These are phyloP conservation scores for Aspergillus tubingensis DNA, from an alignment of 2,329 filamentous ascomycete genomes.

Conservation along the genomic window DNA sequence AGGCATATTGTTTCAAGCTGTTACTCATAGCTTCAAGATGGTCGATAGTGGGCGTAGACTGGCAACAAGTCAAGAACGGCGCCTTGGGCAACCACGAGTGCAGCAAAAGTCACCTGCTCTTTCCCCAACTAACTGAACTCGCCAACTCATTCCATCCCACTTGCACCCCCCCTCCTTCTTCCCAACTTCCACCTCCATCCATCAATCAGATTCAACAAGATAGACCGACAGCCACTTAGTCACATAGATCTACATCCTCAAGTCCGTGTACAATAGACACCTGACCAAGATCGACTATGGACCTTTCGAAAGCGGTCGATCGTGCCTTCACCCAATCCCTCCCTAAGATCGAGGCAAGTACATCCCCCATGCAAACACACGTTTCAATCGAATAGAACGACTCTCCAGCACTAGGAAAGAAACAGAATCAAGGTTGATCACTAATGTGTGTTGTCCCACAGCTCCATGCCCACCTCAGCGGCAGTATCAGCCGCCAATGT, in stretches of 20 bases:
- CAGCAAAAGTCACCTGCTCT: constrained; percentile 1
- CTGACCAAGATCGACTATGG: constrained; percentile 22
- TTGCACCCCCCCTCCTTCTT: not conserved
- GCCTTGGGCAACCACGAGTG: not conserved
- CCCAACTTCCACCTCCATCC: not conserved
- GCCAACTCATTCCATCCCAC: not conserved
- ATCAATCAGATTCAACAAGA: not conserved
- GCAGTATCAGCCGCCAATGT: constrained; percentile 71
- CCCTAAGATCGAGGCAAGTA: constrained; percentile 41
- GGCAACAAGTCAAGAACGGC: not conserved
- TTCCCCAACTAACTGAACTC: not conserved
- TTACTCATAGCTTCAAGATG: not conserved
- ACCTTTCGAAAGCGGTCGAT: constrained; percentile 30
- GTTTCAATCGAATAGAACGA: not conserved
- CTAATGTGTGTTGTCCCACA: constrained; percentile 34
- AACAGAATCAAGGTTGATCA: constrained; percentile 5
- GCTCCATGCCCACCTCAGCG: constrained; percentile 79
- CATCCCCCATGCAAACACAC: not conserved
- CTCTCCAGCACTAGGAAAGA: not conserved
- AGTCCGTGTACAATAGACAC: not conserved
- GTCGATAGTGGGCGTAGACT: not conserved
- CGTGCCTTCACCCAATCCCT: constrained; percentile 33
- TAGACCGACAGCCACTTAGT: not conserved
- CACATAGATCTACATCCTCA: not conserved
- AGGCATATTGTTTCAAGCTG: not conserved